These are phyloP conservation scores for Candida oleophila DNA, from an alignment of 805 yeast genomes.

Conservation along the genomic window DNA sequence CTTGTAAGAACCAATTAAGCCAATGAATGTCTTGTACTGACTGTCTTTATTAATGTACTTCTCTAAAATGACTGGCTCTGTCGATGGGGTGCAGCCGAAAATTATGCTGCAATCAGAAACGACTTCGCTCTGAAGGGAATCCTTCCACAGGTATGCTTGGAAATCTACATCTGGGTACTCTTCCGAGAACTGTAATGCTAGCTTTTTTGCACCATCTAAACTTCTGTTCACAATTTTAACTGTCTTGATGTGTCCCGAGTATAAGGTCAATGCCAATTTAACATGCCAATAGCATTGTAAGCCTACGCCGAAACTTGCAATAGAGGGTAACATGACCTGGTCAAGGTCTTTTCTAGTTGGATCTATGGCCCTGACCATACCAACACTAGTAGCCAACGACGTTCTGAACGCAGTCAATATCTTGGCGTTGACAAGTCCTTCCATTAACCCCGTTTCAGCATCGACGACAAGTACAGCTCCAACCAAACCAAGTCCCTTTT, in stretches of 20 bases:
- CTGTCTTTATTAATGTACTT: conserved; percentile 29
- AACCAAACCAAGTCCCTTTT: conserved; percentile 49
- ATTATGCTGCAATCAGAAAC: conserved; percentile 42
- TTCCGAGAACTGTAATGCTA: conserved; percentile 20
- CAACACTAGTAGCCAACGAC: conserved; percentile 54
- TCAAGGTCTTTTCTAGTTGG: conserved; percentile 21
- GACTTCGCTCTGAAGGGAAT: conserved; percentile 11
- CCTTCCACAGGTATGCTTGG: conserved; percentile 14
- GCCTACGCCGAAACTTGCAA: conserved; percentile 59
- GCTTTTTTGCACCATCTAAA: conserved; percentile 34
- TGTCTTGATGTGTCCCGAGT: conserved; percentile 30
- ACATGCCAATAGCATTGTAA: conserved; percentile 67
- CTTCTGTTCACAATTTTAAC: conserved; percentile 50
- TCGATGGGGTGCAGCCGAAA: conserved; percentile 62
- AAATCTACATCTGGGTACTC: conserved; percentile 29
- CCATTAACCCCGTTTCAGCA: conserved; percentile 47
- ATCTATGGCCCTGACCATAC: conserved; percentile 33
- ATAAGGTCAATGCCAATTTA: conserved; percentile 40
- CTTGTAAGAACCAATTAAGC: conserved; percentile 65
- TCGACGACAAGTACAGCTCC: conserved; percentile 56
- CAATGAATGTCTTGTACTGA: conserved; percentile 38
- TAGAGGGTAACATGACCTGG: conserved; percentile 18
- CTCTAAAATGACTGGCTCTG: conserved; percentile 43
- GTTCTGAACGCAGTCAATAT: conserved; percentile 67
- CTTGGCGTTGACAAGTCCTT: conserved; percentile 57